Base-by-base conservation (phyloP, 73 alveolate species). In the Uronychia binucleata region DNA sequence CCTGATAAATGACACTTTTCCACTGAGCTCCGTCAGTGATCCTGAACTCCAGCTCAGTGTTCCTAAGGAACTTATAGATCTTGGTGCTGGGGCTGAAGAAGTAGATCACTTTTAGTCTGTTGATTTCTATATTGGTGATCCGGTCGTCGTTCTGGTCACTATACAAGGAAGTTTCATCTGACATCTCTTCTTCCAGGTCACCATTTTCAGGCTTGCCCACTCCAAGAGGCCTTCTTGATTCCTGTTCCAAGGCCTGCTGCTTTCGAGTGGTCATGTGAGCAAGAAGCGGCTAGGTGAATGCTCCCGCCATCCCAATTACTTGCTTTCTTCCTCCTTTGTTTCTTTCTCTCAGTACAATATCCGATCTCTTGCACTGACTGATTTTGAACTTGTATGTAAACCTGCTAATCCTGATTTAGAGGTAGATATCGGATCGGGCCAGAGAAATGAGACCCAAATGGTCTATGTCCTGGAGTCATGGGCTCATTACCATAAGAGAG, bases 21-120 rank as follows among this genome's bases (percentile, higher is more conserved):
- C 98, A 94, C 28, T 92, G 90, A 11, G 98, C 86, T 0, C 98
- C 98, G 74, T 80, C 90, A 31, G 95, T 91, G 0, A 94, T 88
- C 79, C 98, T 88, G 79, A 94, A 77, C 46, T 94, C 95, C 11
- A 94, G 89, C 75, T 94, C 92, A 1, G 96, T 92, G 59, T 94
- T 90, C 33, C 83, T 59, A 13, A 94, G 80, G 76, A 94, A 94
- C 30, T 88, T 78, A 30, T 86, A 81, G n/a, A 94, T 81, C 31
- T 88, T 91, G 31, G 29, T 30, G 11, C 32, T 30, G 58, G 89
- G 96, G 33, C 90, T 88, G 90, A 94, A 94, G 90, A 94, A 92
- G 77, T 83, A 94, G 84, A 90, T 93, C 0, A 93, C 94, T 85
- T 96, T 85, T 5, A 94, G 81, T 46, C 79, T 87, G 32, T 85